A percentile compares a stretch with the other conserved stretches of the same genome.
These are phyloP conservation scores for Conticribra guillardii DNA, from an alignment of 108 stramenopile genomes.

Conservation along the genomic window DNA sequence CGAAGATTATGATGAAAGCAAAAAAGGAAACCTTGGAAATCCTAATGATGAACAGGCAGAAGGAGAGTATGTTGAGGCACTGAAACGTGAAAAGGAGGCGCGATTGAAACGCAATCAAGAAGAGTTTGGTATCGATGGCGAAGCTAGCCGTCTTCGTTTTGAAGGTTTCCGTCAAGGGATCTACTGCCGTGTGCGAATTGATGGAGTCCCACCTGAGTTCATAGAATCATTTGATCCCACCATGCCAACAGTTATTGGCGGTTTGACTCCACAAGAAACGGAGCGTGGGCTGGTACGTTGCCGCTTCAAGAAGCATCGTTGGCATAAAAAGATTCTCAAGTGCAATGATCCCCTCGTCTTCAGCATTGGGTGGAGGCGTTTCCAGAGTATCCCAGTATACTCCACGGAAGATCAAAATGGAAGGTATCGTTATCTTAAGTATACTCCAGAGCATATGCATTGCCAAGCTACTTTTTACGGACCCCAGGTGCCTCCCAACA, in stretches of 20 bases:
- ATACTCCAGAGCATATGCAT: conserved; percentile 99
- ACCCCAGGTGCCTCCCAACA: conserved; percentile 94
- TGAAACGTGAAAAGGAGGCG: conserved; percentile 87
- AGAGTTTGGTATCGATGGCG: conserved; percentile 93
- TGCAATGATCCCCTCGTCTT: conserved; percentile 97
- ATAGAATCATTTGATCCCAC: conserved; percentile 78
- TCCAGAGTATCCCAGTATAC: conserved; percentile 93
- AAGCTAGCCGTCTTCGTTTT: conserved; percentile 73
- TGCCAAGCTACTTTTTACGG: conserved; percentile 97
- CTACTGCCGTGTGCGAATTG: conserved; percentile 93
- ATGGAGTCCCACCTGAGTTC: conserved; percentile 87
- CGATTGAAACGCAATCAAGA: conserved; percentile 76
- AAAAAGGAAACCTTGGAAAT: conserved; percentile 61
- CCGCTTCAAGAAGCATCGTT: conserved; percentile 97
- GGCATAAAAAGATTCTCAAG: conserved; percentile 93
- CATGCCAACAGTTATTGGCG: conserved; percentile 93
- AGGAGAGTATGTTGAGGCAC: conserved; percentile 74
- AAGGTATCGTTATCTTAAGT: conserved; percentile 94
- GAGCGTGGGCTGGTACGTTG: conserved; percentile 84
- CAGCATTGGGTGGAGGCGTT: conserved; percentile 96
- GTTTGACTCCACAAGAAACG: conserved; percentile 93
- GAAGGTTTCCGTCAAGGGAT: conserved; percentile 94
- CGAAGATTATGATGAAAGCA: conserved; percentile 85
- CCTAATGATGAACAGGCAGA: conserved; percentile 77
- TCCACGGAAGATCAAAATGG: conserved; percentile 84